A percentile compares a stretch with the other conserved stretches of the same genome.
These are phyloP conservation scores for Cystoderma amianthinum DNA, from an alignment of 768 basidiomycete species.

Conservation along the genomic window DNA sequence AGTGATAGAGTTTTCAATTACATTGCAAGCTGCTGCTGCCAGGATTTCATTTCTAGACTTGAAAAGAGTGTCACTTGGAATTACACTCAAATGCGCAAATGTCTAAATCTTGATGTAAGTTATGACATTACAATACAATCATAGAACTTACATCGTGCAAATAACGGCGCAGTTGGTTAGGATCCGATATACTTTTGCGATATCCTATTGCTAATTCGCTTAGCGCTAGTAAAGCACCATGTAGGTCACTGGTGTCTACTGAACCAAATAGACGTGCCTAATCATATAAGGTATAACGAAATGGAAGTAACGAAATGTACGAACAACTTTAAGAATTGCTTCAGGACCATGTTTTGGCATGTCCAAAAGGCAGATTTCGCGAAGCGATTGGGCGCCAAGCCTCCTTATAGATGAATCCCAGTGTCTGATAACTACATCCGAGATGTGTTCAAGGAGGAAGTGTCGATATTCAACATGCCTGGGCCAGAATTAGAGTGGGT, in stretches of 20 bases:
- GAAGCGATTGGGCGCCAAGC: constrained; percentile 70
- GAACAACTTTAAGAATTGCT: constrained; percentile 46
- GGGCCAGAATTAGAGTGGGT: neutral
- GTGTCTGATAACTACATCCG: constrained; percentile 72
- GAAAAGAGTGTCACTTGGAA: constrained; percentile 55
- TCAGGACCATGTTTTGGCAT: constrained; percentile 43
- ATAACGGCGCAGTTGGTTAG: constrained; percentile 23
- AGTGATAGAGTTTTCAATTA: constrained; percentile 66
- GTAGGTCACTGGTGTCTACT: constrained; percentile 63
- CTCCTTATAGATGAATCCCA: constrained; percentile 84
- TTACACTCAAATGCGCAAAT: constrained; percentile 46
- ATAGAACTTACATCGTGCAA: constrained; percentile 38
- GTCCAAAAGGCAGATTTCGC: constrained; percentile 59
- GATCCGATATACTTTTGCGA: constrained; percentile 20
- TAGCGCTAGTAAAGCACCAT: constrained; percentile 75
- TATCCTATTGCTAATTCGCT: constrained; percentile 67
- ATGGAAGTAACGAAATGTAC: constrained; percentile 13
- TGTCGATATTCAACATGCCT: constrained; percentile 77
- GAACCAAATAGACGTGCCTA: constrained; percentile 56
- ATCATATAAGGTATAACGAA: constrained; percentile 3
- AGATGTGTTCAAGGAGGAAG: constrained; percentile 64
- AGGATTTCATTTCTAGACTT: constrained; percentile 67
- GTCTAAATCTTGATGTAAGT: constrained; percentile 35
- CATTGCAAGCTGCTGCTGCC: constrained; percentile 61
- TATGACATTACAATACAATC: neutral